Conservation (phyloP, 2,329 filamentous ascomycete genomes). For the Fusarium anguioides region DNA sequence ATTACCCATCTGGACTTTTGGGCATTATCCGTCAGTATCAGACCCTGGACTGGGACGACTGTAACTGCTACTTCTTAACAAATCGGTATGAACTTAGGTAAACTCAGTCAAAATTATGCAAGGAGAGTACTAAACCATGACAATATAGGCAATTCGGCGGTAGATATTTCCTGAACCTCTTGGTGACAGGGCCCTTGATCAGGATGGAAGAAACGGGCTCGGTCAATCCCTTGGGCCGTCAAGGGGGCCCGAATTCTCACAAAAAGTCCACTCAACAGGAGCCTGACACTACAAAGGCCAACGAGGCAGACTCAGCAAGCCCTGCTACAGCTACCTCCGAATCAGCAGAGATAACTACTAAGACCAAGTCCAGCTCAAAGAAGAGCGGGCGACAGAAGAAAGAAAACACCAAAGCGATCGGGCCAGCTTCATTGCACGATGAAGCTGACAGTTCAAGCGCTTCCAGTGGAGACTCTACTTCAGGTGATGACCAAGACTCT, state of each 20-base stretch:
- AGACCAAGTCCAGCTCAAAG: slow-evolving; percentile 21
- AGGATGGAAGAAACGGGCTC: slow-evolving; percentile 39
- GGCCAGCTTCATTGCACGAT: slow-evolving; percentile 9
- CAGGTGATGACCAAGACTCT: slow-evolving; percentile 23
- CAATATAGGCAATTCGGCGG: background rate
- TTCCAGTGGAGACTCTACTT: slow-evolving; percentile 23
- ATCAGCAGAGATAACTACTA: slow-evolving; percentile 11
- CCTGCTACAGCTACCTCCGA: slow-evolving; percentile 18
- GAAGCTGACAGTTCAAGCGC: slow-evolving; percentile 19
- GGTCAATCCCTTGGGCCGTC: slow-evolving; percentile 33
- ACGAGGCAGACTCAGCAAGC: slow-evolving; percentile 16
- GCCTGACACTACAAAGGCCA: slow-evolving; percentile 18
- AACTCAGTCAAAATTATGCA: background rate
- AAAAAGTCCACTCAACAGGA: slow-evolving; percentile 34
- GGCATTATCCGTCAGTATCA: background rate
- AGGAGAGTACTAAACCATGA: background rate
- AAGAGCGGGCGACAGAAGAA: slow-evolving; percentile 32
- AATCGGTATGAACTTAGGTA: background rate
- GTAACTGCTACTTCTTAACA: background rate
- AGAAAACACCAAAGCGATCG: slow-evolving; percentile 4
- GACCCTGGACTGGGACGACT: too few species aligned
- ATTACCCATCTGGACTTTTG: too few species aligned
- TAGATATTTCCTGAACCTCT: background rate
- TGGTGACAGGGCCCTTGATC: background rate
- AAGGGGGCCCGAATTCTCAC: slow-evolving; percentile 23